Base-by-base conservation (phyloP, 257 asterid species). In the Avicennia marina region DNA sequence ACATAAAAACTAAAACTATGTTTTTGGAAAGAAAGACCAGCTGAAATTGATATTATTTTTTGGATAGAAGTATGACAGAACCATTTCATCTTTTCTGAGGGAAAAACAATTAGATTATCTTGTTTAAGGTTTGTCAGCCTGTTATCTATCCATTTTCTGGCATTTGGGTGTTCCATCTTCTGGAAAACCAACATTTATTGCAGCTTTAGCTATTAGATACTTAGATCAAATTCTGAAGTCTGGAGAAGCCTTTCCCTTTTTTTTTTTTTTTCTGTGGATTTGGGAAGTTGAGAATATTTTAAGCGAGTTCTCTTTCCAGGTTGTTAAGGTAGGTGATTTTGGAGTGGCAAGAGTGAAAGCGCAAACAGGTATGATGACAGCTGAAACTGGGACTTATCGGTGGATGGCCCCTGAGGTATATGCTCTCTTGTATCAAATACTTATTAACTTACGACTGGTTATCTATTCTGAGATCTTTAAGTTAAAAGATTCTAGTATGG, bases 351-450 rank as follows among this genome's bases (percentile, higher is more conserved):
- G 98, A 79, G 98, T 93, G 67, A 89, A 80, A 79, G 81, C 97
- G 40, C 95, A 86, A 66, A 78, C 91, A 19, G 98, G 98, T 51
- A 96, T 93, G 47, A 93, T 93, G 98, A 93, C 98, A 9, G 95
- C 98, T 57, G 98, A 93, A 80, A 93, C 98, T 12, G 98, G 98
- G 72, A 93, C 98, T 0, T 93, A 93, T 50, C 73, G 98, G 64
- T 93, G 98, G 98, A 93, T 93, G 98, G 97, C 98, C 49, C 98
- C 98, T 53, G 98, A 93, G 98, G 98, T 93, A 74, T 53, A 11
- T 13, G 34, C 15, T 20, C 34, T n/a, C 20, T 33, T 60, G 47
- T 47, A 4, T 0, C 13, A 7, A 36, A 4, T 36, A 36, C n/a
- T n/a, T n/a, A n/a, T n/a, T n/a, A n/a, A n/a, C n/a, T n/a, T n/a